phyloP scores from a whole-genome alignment of 331 rosid genomes.

The Quercus lobata region DNA sequence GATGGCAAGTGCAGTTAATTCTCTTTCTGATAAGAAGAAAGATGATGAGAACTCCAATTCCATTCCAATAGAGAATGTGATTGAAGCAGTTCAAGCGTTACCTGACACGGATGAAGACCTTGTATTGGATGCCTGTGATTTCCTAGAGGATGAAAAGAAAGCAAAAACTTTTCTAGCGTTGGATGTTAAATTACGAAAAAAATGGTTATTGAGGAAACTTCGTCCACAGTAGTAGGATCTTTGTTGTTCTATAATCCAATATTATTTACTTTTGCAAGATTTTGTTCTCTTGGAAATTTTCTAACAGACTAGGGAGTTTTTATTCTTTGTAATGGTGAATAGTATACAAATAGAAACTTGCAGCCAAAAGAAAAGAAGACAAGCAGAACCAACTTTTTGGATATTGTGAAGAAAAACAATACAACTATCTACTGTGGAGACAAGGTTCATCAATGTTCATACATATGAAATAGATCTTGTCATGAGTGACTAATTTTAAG shows the following conservation, averaged over 20 bases:
- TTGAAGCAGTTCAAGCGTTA: constrained; percentile 69
- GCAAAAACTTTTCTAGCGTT: constrained; percentile 76
- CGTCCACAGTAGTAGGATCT: constrained; percentile 31
- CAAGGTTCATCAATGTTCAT: no score
- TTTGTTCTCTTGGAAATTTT: neutral
- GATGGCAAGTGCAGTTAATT: constrained; percentile 60
- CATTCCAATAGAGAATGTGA: constrained; percentile 49
- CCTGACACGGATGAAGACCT: constrained; percentile 79
- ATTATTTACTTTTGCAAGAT: neutral
- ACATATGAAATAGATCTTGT: no score
- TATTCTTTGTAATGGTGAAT: neutral
- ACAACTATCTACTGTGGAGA: no score
- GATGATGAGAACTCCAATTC: constrained; percentile 33
- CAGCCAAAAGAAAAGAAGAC: neutral
- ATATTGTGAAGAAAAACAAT: neutral
- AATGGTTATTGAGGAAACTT: constrained; percentile 76
- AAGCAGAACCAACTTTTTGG: neutral
- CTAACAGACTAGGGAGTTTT: neutral
- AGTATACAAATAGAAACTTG: neutral
- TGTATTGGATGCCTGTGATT: constrained; percentile 75
- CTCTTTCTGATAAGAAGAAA: constrained; percentile 38
- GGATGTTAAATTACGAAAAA: constrained; percentile 55
- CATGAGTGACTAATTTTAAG: no score
- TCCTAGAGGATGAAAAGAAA: constrained; percentile 71
- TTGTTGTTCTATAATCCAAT: neutral